These are phyloP conservation scores for Dipteronia dyeriana DNA, from an alignment of 345 rosid genomes.

Conservation along the genomic window DNA sequence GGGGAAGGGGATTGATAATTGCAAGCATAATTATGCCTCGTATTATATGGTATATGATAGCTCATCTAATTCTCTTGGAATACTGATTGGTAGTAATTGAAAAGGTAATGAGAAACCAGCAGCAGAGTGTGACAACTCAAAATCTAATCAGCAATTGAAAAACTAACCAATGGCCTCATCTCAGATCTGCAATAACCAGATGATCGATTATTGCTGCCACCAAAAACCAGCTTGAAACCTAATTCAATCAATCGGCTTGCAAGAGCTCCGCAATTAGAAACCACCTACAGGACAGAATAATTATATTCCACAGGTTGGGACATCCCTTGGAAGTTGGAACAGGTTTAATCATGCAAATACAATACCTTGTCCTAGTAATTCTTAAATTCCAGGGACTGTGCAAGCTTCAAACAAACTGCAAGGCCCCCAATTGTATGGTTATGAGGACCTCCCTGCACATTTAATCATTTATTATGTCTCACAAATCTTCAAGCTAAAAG, in stretches of 20 bases:
- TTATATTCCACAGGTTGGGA: no score
- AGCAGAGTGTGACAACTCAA: no score
- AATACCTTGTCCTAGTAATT: conserved; percentile 77
- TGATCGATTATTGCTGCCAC: no score
- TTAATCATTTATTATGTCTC: background rate
- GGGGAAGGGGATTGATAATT: no score
- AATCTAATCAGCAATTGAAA: background rate
- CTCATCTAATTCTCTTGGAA: no score
- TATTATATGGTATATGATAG: no score
- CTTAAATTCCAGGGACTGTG: conserved; percentile 67
- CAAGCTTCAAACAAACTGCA: conserved; percentile 89
- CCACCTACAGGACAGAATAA: no score
- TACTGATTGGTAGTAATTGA: no score
- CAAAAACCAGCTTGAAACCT: conserved; percentile 80
- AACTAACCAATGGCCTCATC: conserved; percentile 78
- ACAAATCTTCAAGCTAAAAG: background rate
- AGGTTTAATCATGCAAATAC: background rate
- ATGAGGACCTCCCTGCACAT: conserved; percentile 90
- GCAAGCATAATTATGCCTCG: no score
- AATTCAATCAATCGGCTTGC: conserved; percentile 69
- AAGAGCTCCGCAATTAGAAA: conserved; percentile 23
- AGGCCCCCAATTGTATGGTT: conserved; percentile 94
- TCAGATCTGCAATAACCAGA: conserved; percentile 89
- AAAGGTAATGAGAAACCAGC: background rate
- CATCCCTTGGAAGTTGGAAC: background rate